Base-by-base conservation (phyloP, 2,329 filamentous ascomycete genomes). In the Colletotrichum aenigma region DNA sequence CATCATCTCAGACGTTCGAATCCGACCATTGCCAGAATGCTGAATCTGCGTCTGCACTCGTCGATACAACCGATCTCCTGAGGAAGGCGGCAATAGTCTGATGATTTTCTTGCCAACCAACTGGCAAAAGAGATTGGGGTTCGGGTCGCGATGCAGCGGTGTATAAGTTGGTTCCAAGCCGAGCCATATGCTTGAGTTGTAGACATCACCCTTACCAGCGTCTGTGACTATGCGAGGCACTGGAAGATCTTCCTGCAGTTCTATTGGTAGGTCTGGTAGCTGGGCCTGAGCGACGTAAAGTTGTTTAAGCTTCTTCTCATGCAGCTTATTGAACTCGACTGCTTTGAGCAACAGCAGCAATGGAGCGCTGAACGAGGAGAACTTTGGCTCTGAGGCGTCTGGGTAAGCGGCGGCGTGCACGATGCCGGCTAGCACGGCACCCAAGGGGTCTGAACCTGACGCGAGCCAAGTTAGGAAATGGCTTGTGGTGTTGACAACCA, bases 1-100 rank as follows among this genome's bases (percentile, higher is more conserved):
- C 96, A 98, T 98, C 96, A 98, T 98, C 82, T 98, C 96, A 13
- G 93, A 89, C 0, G 94, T 94, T 72, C 96, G 89, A 78, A 98
- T 87, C 21, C 87, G 85, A 16, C 88, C 85, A 71, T 83, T 89
- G 4, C 83, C 85, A 4, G 79, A 78, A 55, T 79, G 79, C 2
- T 84, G 83, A 18, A 91, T 82, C 70, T 81, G 77, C 18, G 79
- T 80, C 76, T 89, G 88, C 1, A 92, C 87, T 3, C 83, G 70
- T 12, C 82, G 87, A 82, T 96, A 98, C 3, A 98, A 82, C 1
- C 80, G 84, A 62, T 90, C 86, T 1, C 97, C 97, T 4, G 87
- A 81, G 0, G 84, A 81, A 0, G 96, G 95, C 6, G 88, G 85
- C 74, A 96, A 88, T 15, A 98, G 82, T n/a, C 96, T 89, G 18